A percentile compares a stretch with the other conserved stretches of the same genome.
phyloP scores from a whole-genome alignment of 129 eudicot species.

The Apium graveolens region DNA sequence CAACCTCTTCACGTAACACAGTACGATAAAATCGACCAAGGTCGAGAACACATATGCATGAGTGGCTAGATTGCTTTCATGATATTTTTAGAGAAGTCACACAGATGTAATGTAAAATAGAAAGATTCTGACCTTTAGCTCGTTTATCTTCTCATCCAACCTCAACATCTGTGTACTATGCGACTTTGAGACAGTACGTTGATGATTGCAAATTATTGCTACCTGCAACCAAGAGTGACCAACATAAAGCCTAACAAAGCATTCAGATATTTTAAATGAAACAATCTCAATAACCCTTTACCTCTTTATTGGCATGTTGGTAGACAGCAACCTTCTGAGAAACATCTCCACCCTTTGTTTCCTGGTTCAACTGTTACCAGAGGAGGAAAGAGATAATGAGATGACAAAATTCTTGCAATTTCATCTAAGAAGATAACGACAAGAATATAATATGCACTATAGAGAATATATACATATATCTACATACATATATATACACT shows the following conservation, averaged over 20 bases:
- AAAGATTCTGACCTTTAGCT: slow-evolving; percentile 46
- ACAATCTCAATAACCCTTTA: slow-evolving; percentile 17
- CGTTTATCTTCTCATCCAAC: slow-evolving; percentile 66
- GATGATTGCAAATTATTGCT: slow-evolving; percentile 96
- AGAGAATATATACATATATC: too few relatives aligned
- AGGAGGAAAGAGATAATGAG: not conserved
- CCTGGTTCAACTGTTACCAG: slow-evolving; percentile 53
- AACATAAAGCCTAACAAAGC: not conserved
- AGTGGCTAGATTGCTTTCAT: not conserved
- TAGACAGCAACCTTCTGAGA: slow-evolving; percentile 64
- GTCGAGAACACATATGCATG: not conserved
- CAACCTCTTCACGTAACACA: not conserved
- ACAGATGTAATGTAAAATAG: not conserved
- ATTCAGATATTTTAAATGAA: slow-evolving; percentile 4
- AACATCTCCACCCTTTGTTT: slow-evolving; percentile 60
- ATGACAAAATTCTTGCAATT: not conserved
- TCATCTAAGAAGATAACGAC: not conserved
- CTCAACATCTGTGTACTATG: slow-evolving; percentile 68
- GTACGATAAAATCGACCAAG: not conserved
- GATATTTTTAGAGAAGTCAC: not conserved
- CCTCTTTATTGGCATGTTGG: slow-evolving; percentile 90
- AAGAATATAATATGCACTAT: not conserved
- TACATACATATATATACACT: too few relatives aligned
- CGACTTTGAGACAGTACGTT: slow-evolving; percentile 86
- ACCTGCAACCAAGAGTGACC: slow-evolving; percentile 44